phyloP scores from a whole-genome alignment of 2,329 filamentous ascomycete genomes.

The Colletotrichum sp. region DNA sequence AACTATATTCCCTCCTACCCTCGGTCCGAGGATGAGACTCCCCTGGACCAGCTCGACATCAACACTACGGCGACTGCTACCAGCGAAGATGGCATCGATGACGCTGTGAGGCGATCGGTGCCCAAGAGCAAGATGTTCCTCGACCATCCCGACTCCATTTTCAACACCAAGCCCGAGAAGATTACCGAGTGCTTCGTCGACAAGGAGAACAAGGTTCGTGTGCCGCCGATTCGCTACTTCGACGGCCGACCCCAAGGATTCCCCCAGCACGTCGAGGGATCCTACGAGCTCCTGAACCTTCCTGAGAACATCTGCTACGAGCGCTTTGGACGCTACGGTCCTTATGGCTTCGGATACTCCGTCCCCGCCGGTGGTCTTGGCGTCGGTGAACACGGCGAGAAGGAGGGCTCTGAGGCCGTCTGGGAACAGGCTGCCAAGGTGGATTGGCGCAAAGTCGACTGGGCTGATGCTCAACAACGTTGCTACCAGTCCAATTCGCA shows the following conservation, averaged over 20 bases:
- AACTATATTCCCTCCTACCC: conserved; percentile 86
- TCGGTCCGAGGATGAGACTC: conserved; percentile 62
- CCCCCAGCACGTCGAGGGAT: conserved; percentile 85
- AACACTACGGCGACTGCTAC: conserved; percentile 32
- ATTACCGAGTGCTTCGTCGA: conserved; percentile 84
- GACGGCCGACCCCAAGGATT: conserved; percentile 83
- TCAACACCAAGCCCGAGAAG: conserved; percentile 46
- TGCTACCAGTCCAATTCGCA: conserved; percentile 75
- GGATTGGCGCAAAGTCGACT: conserved; percentile 78
- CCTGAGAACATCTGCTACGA: conserved; percentile 92
- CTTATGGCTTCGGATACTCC: conserved; percentile 91
- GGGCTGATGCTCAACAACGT: conserved; percentile 77
- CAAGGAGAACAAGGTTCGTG: conserved; percentile 62
- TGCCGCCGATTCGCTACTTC: conserved; percentile 77
- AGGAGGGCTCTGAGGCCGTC: conserved; percentile 78
- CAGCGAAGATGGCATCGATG: conserved; percentile 28
- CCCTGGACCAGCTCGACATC: conserved; percentile 43
- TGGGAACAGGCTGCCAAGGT: conserved; percentile 76
- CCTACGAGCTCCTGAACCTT: conserved; percentile 79
- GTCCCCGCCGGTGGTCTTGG: conserved; percentile 79
- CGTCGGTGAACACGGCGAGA: conserved; percentile 84
- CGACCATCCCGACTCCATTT: conserved; percentile 39
- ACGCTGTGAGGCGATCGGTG: conserved; percentile 35
- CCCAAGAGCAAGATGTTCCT: conserved; percentile 60
- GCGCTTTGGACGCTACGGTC: conserved; percentile 83